These are phyloP conservation scores for Suillus clintonianus DNA, from an alignment of 768 basidiomycete species.

Conservation along the genomic window DNA sequence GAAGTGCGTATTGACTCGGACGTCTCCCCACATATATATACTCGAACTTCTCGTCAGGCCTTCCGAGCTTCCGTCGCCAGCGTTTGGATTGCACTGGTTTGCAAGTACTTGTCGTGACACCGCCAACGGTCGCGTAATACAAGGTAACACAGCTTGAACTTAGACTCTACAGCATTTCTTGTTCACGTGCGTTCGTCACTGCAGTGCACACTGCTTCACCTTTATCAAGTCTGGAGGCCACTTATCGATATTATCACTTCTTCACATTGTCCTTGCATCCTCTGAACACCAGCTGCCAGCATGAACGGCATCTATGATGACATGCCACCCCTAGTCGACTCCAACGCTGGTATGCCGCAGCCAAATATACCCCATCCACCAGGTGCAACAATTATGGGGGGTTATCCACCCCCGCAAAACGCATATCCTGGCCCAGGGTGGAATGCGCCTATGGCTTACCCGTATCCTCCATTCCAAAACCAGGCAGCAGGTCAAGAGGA, in stretches of 20 bases:
- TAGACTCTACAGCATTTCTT: background rate
- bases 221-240: background rate
- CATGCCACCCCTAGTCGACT: constrained; percentile 30
- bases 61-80: background rate
- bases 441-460: background rate
- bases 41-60: background rate
- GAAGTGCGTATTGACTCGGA: background rate
- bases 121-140: background rate
- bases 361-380: constrained; percentile 26
- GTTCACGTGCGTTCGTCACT: background rate
- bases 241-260: background rate
- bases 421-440: constrained; percentile 14
- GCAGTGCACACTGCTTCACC: background rate
- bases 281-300: constrained; percentile 14
- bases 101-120: background rate
- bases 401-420: constrained; percentile 13
- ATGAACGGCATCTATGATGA: constrained; percentile 18
- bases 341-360: constrained; percentile 4
- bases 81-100: background rate
- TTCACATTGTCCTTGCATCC: constrained; percentile 14
- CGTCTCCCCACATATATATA: background rate
- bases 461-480: background rate
- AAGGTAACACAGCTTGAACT: background rate
- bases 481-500: constrained; percentile 10
- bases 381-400: constrained; percentile 16